Percentiles rank a stretch among this genome's conserved stretches.
Evolutionary conservation across 257 asterid genomes (phyloP).

Genomic region (Euphrasia confusa): DNA sequence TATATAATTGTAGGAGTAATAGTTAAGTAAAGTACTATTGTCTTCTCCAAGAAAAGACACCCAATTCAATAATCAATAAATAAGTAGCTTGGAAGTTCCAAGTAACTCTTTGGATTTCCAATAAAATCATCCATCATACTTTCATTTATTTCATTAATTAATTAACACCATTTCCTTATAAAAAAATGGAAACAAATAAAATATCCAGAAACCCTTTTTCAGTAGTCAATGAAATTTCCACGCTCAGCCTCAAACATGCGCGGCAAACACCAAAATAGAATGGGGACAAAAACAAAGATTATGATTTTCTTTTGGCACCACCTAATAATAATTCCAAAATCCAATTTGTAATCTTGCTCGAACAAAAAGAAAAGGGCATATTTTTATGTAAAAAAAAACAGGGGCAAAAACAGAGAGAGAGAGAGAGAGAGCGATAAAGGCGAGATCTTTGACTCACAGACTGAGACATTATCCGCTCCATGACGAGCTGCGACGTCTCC

Average conservation of each 20-base stretch:
- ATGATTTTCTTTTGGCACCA: no score
- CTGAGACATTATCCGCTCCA: constrained; percentile 97
- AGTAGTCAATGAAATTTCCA: constrained; percentile 10
- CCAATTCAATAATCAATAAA: constrained; percentile 23
- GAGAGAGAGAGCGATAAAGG: background rate
- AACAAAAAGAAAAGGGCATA: background rate
- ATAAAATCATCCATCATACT: constrained; percentile 23
- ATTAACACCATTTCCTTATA: no score
- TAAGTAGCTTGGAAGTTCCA: constrained; percentile 33
- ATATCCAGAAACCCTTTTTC: background rate
- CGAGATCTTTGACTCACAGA: constrained; percentile 57
- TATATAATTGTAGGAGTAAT: background rate
- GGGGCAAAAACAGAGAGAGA: no score
- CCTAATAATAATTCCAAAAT: background rate
- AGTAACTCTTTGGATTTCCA: constrained; percentile 30
- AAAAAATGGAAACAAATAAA: background rate
- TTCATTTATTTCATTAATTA: no score
- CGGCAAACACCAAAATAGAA: constrained; percentile 14
- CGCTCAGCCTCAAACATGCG: constrained; percentile 6
- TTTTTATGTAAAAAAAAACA: no score
- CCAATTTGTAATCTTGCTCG: no score
- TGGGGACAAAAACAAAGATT: no score
- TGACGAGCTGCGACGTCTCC: constrained; percentile 78
- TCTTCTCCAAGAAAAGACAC: background rate
- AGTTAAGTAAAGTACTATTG: background rate